Conservation (phyloP, 345 rosid genomes). For the Brassica nigra region DNA sequence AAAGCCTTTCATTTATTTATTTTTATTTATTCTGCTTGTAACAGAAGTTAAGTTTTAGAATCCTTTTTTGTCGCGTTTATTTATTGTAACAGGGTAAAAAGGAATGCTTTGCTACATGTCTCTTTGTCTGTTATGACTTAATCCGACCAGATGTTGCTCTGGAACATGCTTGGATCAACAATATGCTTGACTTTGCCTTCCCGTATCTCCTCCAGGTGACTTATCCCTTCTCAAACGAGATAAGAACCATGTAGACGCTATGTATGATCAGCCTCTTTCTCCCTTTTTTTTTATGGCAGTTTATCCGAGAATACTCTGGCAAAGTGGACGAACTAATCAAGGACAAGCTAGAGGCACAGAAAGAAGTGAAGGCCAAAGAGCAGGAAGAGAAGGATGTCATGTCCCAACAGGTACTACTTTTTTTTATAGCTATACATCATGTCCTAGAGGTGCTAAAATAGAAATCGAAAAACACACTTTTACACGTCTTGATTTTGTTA, state of each 20-base stretch:
- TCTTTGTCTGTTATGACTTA: constrained; percentile 92
- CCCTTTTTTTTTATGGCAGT: constrained; percentile 40
- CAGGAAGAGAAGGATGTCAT: constrained; percentile 82
- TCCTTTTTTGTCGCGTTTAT: neutral
- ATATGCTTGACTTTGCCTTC: constrained; percentile 88
- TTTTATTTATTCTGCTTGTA: neutral
- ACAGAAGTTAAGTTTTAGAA: neutral
- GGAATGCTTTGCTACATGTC: constrained; percentile 95
- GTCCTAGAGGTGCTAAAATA: neutral
- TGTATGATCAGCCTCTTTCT: neutral
- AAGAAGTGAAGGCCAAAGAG: constrained; percentile 72
- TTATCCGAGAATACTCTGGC: constrained; percentile 77
- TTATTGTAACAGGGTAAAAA: constrained; percentile 63
- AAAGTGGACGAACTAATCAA: constrained; percentile 82
- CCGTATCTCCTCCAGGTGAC: constrained; percentile 82
- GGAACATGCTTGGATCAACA: constrained; percentile 92
- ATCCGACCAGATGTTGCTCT: constrained; percentile 82
- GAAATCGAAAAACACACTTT: neutral
- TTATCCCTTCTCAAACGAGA: neutral
- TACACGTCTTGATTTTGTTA: neutral
- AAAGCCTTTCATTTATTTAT: neutral
- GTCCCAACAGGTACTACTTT: constrained; percentile 72
- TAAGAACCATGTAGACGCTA: neutral
- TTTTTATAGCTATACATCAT: neutral
- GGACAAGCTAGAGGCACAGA: constrained; percentile 74